Conservation (phyloP, 1,284 basidiomycete species). For the Apiotrichum siamense region DNA sequence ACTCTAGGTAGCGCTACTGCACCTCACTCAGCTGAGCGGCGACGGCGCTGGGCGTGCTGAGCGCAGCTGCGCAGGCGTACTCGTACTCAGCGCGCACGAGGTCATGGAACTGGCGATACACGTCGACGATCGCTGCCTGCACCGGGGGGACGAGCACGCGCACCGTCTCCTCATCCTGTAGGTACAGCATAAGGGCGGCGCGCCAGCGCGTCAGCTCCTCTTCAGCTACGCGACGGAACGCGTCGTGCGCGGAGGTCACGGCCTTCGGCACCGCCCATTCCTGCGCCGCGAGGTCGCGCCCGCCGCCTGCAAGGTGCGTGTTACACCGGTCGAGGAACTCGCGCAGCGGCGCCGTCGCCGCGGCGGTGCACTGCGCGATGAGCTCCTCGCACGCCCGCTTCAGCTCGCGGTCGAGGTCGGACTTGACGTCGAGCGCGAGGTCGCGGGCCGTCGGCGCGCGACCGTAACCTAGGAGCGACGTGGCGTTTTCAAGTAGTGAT, state of each 20-base stretch:
- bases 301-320: constrained; percentile 31
- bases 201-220: constrained; percentile 57
- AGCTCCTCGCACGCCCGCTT: constrained; percentile 74
- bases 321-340: constrained; percentile 57
- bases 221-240: constrained; percentile 51
- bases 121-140: constrained; percentile 62
- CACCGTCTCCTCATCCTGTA: constrained; percentile 72
- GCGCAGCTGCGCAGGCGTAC: constrained; percentile 43
- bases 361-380: constrained; percentile 59
- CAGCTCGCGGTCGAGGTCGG: constrained; percentile 78
- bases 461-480: constrained; percentile 56
- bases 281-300: constrained; percentile 50
- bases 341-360: constrained; percentile 54
- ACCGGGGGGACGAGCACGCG: constrained; percentile 68
- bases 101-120: constrained; percentile 64
- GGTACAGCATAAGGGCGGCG: constrained; percentile 60
- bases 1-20: not conserved
- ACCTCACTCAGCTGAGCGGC: constrained; percentile 12
- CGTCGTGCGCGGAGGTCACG: constrained; percentile 52
- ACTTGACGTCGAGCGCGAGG: constrained; percentile 40
- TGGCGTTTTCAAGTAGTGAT: constrained; percentile 63
- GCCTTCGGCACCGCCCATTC: constrained; percentile 49
- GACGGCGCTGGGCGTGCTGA: constrained; percentile 44
- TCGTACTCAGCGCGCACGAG: constrained; percentile 50
- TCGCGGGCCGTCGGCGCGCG: constrained; percentile 19